A percentile compares a stretch with the other conserved stretches of the same genome.
These are phyloP conservation scores for Morella rubra DNA, from an alignment of 306 rosid genomes.

Conservation along the genomic window DNA sequence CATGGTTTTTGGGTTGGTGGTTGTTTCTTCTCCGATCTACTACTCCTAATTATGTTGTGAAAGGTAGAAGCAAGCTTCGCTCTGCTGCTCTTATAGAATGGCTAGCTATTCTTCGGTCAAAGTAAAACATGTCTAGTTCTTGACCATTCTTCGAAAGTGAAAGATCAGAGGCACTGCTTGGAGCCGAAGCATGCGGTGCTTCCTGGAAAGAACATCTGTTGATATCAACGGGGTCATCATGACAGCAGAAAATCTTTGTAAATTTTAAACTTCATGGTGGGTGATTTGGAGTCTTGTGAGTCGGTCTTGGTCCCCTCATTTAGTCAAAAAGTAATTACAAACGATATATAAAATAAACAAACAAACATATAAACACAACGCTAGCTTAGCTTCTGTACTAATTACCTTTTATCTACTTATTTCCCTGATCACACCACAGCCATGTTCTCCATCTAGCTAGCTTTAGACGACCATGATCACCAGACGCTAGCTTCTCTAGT, in stretches of 20 bases:
- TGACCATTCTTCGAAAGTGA: conserved; percentile 40
- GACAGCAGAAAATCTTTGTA: conserved; percentile 3
- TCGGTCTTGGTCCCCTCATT: conserved; percentile 14
- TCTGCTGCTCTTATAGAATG: conserved; percentile 4
- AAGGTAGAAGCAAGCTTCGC: conserved; percentile 17
- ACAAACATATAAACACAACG: background rate
- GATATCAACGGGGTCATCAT: conserved; percentile 15
- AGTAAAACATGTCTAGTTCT: conserved; percentile 38
- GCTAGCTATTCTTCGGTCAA: conserved; percentile 33
- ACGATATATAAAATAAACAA: background rate
- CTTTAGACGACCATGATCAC: background rate
- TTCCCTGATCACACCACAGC: background rate
- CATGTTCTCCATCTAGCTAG: background rate
- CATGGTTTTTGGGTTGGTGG: background rate
- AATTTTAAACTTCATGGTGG: conserved; percentile 27
- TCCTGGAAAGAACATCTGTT: conserved; percentile 55
- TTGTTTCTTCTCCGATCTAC: conserved; percentile 8
- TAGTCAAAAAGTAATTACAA: conserved; percentile 45
- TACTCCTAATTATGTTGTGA: background rate
- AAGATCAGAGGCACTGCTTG: conserved; percentile 25
- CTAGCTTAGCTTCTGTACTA: too few species aligned
- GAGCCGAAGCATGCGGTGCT: conserved; percentile 34
- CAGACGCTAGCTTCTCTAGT: too few species aligned
- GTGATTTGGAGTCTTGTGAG: conserved; percentile 9
- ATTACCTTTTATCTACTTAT: background rate